A percentile compares a stretch with the other conserved stretches of the same genome.
Conservation (phyloP, 768 basidiomycete genomes). For the Pleurotus eryngii region DNA sequence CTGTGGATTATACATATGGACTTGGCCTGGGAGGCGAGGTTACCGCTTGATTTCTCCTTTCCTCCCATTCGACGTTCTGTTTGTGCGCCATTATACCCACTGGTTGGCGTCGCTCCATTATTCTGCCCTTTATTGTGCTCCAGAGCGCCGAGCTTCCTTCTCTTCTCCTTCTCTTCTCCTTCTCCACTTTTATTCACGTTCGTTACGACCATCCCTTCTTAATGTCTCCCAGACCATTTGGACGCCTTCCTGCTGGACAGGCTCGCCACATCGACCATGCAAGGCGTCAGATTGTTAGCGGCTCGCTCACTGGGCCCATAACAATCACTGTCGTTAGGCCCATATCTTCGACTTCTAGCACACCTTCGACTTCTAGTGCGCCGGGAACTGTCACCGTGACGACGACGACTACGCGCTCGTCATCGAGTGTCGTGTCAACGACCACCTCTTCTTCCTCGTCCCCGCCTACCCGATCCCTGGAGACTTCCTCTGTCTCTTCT, state of each 20-base stretch:
- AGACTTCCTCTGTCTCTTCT: not conserved
- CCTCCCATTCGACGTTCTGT: not conserved
- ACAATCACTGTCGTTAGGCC: conserved; percentile 6
- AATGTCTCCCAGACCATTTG: conserved; percentile 5
- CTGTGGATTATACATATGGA: not conserved
- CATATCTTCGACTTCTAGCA: not conserved
- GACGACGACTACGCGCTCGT: not conserved
- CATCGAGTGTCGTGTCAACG: not conserved
- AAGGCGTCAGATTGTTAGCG: conserved; percentile 6
- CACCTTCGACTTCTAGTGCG: not conserved
- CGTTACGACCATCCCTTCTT: not conserved
- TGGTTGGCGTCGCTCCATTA: conserved; percentile 1
- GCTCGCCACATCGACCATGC: conserved; percentile 3
- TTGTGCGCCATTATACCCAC: conserved; percentile 1
- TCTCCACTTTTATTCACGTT: conserved; percentile 1
- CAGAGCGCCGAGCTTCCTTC: not conserved
- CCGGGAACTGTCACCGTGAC: not conserved
- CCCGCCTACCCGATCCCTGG: not conserved
- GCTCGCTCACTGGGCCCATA: conserved; percentile 9
- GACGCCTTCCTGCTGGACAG: conserved; percentile 12
- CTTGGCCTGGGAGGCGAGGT: no score
- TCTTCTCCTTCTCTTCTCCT: not conserved
- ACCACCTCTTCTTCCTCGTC: not conserved
- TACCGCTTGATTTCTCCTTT: not conserved
- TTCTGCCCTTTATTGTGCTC: not conserved